phyloP scores from a whole-genome alignment of 176 grass and related monocot genomes.

The Ensete glaucum region DNA sequence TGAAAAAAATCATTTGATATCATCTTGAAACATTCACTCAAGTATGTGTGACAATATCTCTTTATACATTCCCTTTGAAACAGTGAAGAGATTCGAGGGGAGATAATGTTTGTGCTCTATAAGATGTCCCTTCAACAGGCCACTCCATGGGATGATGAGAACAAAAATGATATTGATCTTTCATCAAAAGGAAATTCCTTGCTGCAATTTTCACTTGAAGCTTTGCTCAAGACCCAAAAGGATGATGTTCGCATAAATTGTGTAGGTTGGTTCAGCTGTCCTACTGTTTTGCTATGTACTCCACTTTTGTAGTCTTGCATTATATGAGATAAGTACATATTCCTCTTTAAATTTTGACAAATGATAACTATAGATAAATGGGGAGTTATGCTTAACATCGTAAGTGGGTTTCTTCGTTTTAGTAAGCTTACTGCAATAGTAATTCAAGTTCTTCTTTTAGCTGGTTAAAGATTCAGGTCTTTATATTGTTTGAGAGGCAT shows the following conservation, averaged over 20 bases:
- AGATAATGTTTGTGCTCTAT: constrained; percentile 81
- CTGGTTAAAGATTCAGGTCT: no score
- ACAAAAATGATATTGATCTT: constrained; percentile 28
- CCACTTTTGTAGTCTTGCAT: neutral
- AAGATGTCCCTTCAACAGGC: constrained; percentile 56
- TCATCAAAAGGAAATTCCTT: constrained; percentile 32
- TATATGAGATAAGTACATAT: neutral
- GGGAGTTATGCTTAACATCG: neutral
- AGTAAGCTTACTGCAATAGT: no score
- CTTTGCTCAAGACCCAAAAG: constrained; percentile 83
- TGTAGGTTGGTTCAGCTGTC: constrained; percentile 48
- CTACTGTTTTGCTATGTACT: neutral
- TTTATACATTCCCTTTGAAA: constrained; percentile 28
- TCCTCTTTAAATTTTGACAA: neutral
- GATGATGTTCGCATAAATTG: constrained; percentile 80
- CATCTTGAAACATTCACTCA: constrained; percentile 4
- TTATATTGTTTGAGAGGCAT: no score
- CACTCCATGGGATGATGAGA: constrained; percentile 59
- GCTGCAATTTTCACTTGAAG: constrained; percentile 59
- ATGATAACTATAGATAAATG: neutral
- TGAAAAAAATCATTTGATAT: constrained; percentile 27
- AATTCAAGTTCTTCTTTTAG: no score
- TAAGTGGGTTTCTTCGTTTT: no score
- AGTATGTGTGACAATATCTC: constrained; percentile 13
- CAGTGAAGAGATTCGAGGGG: constrained; percentile 81